phyloP scores from a whole-genome alignment of 805 yeast species.

The Hermanozyma aechmeae region DNA sequence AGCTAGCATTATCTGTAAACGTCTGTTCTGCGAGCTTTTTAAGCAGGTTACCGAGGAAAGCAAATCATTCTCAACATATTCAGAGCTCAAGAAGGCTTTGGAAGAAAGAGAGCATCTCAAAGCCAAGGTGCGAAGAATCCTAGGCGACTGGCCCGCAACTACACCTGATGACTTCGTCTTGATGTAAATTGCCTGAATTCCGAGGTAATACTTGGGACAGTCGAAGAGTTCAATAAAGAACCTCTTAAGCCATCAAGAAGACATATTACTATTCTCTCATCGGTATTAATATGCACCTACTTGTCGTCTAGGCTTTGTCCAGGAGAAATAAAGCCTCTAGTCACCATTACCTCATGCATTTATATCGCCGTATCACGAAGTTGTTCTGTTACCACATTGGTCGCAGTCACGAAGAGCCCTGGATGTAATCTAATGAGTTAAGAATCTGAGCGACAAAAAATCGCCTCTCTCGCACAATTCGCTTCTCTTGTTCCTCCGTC shows the following conservation, averaged over 20 bases:
- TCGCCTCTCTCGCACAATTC: too few species aligned
- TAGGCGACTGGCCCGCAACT: slow-evolving; percentile 42
- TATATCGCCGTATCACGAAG: too few species aligned
- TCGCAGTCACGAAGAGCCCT: too few species aligned
- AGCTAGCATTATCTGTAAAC: slow-evolving; percentile 29
- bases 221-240: background rate
- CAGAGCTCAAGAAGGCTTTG: slow-evolving; percentile 11
- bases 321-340: too few species aligned
- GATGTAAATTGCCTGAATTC: background rate
- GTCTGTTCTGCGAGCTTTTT: slow-evolving; percentile 9
- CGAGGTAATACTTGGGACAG: background rate
- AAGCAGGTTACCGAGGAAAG: background rate
- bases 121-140: slow-evolving; percentile 13
- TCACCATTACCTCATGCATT: too few species aligned
- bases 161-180: slow-evolving; percentile 32
- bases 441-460: too few species aligned
- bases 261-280: too few species aligned
- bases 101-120: slow-evolving; percentile 20
- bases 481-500: too few species aligned
- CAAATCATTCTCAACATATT: slow-evolving; percentile 4
- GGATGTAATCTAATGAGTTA: too few species aligned
- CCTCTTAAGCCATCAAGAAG: background rate
- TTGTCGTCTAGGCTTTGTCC: too few species aligned
- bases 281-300: too few species aligned
- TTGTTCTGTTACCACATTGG: too few species aligned